phyloP scores from a whole-genome alignment of 306 rosid genomes.

The Quercus mongolica region DNA sequence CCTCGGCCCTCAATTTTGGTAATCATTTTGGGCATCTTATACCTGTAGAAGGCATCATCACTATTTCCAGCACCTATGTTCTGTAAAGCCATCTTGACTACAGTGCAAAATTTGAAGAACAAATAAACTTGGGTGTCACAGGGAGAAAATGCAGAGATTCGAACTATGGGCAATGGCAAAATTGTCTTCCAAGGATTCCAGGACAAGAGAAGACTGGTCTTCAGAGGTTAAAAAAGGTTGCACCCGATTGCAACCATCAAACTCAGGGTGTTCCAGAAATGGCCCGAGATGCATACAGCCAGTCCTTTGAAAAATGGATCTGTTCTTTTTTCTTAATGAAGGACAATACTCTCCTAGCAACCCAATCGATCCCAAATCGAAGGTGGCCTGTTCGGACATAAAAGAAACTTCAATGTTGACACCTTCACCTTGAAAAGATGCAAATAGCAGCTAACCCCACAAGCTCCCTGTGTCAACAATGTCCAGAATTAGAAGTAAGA shows the following conservation, averaged over 20 bases:
- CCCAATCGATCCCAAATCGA: conserved; percentile 55
- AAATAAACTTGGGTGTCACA: conserved; percentile 15
- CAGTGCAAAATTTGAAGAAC: conserved; percentile 6
- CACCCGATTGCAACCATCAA: conserved; percentile 30
- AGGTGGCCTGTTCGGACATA: conserved; percentile 64
- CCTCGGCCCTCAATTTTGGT: conserved; percentile 77
- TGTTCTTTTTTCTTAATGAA: conserved; percentile 47
- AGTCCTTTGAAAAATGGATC: conserved; percentile 21
- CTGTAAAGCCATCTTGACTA: conserved; percentile 55
- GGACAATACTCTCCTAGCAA: conserved; percentile 60
- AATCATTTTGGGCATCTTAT: conserved; percentile 70
- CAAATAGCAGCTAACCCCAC: conserved; percentile 31
- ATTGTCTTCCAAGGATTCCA: neutral
- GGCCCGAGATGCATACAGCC: conserved; percentile 59
- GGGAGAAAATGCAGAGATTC: conserved; percentile 8
- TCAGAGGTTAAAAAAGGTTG: conserved; percentile 23
- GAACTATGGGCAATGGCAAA: conserved; percentile 1
- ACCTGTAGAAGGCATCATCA: conserved; percentile 75
- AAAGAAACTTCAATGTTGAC: conserved; percentile 51
- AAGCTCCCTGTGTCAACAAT: conserved; percentile 25
- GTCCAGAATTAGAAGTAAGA: neutral
- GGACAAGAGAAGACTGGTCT: conserved; percentile 27
- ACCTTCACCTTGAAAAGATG: conserved; percentile 47
- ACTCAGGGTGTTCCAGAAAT: conserved; percentile 36
- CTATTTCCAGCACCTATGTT: conserved; percentile 66